Evolutionary conservation across 106 monocot species (phyloP).

Genomic region (Allium fistulosum): DNA sequence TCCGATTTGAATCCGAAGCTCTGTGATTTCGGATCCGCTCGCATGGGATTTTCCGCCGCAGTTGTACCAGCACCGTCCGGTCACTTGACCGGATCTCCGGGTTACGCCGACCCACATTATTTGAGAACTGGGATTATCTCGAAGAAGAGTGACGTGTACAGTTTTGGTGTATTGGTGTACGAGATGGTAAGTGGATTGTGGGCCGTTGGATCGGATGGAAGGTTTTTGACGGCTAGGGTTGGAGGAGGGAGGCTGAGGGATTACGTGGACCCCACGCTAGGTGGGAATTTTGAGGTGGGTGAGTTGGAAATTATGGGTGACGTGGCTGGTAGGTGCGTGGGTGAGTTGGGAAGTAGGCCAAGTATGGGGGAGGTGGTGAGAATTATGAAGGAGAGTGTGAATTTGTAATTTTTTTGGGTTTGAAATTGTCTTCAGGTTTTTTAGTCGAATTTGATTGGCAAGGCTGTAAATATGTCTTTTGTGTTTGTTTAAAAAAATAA

Average conservation of each 20-base stretch:
- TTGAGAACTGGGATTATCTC: conserved; percentile 38
- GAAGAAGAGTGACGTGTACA: conserved; percentile 77
- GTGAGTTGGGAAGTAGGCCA: conserved; percentile 55
- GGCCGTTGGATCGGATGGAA: conserved; percentile 6
- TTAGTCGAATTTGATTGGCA: too few relatives aligned
- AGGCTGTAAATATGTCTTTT: too few relatives aligned
- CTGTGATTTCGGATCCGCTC: conserved; percentile 76
- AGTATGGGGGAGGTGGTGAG: conserved; percentile 57
- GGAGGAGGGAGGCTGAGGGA: conserved; percentile 35
- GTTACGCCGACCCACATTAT: conserved; percentile 56
- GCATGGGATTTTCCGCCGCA: conserved; percentile 54
- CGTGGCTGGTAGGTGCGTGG: conserved; percentile 41
- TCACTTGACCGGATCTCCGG: conserved; percentile 38
- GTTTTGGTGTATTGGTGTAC: conserved; percentile 66
- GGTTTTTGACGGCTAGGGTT: neutral
- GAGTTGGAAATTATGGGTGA: conserved; percentile 38
- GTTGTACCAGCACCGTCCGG: neutral
- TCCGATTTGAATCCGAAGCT: conserved; percentile 26
- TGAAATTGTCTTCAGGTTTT: too few relatives aligned
- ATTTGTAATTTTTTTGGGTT: too few relatives aligned
- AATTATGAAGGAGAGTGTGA: conserved; percentile 30
- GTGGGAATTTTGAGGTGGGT: neutral
- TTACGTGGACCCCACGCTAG: conserved; percentile 16
- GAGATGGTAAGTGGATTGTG: conserved; percentile 52
- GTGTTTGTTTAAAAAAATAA: too few relatives aligned